Conservation (phyloP, 768 basidiomycete species). For the Pisolithus orientalis region DNA sequence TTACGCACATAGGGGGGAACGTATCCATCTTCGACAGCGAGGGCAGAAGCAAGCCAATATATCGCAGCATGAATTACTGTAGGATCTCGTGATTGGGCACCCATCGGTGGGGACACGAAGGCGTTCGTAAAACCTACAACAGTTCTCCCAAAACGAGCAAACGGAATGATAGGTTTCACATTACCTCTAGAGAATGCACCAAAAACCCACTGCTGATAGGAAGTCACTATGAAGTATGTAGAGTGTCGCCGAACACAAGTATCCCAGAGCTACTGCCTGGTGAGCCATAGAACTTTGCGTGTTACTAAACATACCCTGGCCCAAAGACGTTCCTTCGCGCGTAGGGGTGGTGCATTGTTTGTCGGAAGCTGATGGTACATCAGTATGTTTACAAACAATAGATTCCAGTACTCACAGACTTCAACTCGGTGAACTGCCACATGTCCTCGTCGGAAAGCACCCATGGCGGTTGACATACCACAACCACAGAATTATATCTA, state of each 20-base stretch:
- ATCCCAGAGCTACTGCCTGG: conserved; percentile 40
- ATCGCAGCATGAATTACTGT: conserved; percentile 46
- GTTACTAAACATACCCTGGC: conserved; percentile 40
- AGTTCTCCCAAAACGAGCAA: neutral
- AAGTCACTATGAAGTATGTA: conserved; percentile 54
- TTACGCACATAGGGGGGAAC: conserved; percentile 18
- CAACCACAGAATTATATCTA: conserved; percentile 33
- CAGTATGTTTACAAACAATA: neutral
- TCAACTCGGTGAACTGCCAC: conserved; percentile 42
- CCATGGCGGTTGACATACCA: conserved; percentile 61
- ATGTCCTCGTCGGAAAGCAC: conserved; percentile 49
- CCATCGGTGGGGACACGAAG: conserved; percentile 43
- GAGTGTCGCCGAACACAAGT: conserved; percentile 41
- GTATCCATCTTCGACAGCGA: conserved; percentile 26
- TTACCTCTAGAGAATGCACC: conserved; percentile 54
- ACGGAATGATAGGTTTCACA: neutral
- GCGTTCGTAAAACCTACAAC: conserved; percentile 47
- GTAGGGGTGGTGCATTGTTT: conserved; percentile 38
- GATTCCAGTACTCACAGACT: conserved; percentile 15
- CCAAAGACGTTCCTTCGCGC: conserved; percentile 52
- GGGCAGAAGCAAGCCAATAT: conserved; percentile 55
- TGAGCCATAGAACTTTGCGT: conserved; percentile 4
- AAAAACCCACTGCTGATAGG: conserved; percentile 57
- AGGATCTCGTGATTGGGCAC: conserved; percentile 36
- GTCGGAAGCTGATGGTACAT: conserved; percentile 19